Base-by-base conservation (phyloP, 2,329 filamentous ascomycete species). In the Xylariaceae sp. region DNA sequence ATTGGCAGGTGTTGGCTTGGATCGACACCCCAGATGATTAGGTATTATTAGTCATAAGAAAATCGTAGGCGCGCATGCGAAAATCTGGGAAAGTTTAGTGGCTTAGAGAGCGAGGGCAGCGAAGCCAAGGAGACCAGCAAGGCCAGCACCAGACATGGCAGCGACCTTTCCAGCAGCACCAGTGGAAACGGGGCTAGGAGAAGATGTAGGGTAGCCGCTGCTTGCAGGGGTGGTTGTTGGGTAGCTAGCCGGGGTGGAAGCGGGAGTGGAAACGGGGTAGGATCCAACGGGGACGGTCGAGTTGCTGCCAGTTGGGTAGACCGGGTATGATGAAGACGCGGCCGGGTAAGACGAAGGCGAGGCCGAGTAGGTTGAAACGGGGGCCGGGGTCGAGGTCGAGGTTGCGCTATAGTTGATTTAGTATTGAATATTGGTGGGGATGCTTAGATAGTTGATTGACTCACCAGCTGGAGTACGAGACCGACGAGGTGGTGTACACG, bases 31-130 rank as follows among this genome's bases (percentile, higher is more conserved):
- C 12, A 23, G 16, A 14, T 57, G 61, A 66, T 67, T 64, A 61
- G 57, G 60, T 64, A 67, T 68, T 67, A 69, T 63, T 61, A 62
- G 61, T 66, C 64, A 65, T 63, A 65, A 55, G 57, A 67, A 56
- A 64, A 65, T 65, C 67, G 64, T 67, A 65, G 64, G 61, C 60
- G 59, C 56, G 54, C 60, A 61, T 54, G 56, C 56, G 52, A 59
- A 58, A 55, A 59, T 59, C 52, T 50, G 55, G 57, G 51, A 60
- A 62, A 56, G 47, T n/a, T n/a, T n/a, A 6, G 14, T 6, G 20
- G 71, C 74, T 77, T 80, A 82, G 70, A 81, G 73, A 62, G 74
- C 62, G 65, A 76, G 70, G 64, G 76, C 79, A 61, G 75, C 78
- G 50, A 82, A 64, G 62, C 75, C 80, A 64, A 82, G 69, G 56